Conservation (phyloP, 1,284 basidiomycete species). For the Pseudozyma sp. region DNA sequence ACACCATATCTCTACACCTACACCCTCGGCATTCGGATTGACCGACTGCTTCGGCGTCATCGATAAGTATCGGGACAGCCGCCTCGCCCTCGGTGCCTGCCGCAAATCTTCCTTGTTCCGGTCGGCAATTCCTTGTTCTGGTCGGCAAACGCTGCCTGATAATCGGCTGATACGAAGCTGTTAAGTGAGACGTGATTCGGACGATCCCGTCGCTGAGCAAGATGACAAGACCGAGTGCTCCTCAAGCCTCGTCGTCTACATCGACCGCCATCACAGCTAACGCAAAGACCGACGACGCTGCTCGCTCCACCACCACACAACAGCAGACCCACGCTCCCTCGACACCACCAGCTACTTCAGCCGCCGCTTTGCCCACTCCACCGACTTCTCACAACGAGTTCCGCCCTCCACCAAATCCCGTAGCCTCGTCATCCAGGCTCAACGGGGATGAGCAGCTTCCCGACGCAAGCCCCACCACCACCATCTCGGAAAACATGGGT, state of each 20-base stretch:
- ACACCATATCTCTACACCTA: not conserved
- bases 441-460: conserved; percentile 21
- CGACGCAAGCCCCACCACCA: conserved; percentile 44
- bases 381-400: conserved; percentile 58
- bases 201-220: not conserved
- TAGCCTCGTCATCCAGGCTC: conserved; percentile 38
- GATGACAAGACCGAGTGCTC: conserved; percentile 17
- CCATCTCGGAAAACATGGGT: conserved; percentile 43
- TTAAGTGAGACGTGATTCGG: conserved; percentile 2
- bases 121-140: too few species aligned
- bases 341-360: conserved; percentile 24
- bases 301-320: conserved; percentile 2
- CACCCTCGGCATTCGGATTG: too few species aligned
- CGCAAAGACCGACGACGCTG: not conserved
- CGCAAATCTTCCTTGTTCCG: too few species aligned
- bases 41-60: too few species aligned
- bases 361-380: conserved; percentile 46
- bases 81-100: too few species aligned
- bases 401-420: conserved; percentile 32
- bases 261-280: conserved; percentile 5
- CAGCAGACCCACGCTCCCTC: conserved; percentile 16
- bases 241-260: conserved; percentile 14
- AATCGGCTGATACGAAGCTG: conserved; percentile 1
- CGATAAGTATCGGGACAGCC: too few species aligned
- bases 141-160: too few species aligned